These are phyloP conservation scores for Diaporthe ilicicola DNA, from an alignment of 2,329 filamentous ascomycete species.

Conservation along the genomic window DNA sequence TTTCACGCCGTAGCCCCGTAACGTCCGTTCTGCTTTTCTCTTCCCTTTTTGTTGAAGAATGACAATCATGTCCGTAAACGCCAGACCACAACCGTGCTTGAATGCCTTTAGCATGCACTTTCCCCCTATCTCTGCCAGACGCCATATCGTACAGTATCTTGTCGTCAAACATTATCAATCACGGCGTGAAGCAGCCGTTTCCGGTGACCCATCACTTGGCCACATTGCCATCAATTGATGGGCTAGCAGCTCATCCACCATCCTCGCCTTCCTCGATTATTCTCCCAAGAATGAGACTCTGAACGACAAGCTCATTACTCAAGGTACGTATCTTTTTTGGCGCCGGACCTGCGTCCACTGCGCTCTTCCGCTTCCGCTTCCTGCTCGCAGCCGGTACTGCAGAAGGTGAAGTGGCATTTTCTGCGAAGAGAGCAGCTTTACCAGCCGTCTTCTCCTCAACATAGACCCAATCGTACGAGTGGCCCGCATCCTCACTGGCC, in stretches of 20 bases:
- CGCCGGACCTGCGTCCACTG: constrained; percentile 43
- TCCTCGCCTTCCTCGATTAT: constrained; percentile 72
- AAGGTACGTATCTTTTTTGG: constrained; percentile 71
- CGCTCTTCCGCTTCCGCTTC: constrained; percentile 55
- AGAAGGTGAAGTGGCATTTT: background rate
- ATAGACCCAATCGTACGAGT: constrained; percentile 79
- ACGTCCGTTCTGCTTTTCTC: background rate
- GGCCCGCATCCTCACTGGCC: constrained; percentile 55
- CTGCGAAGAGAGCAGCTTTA: constrained; percentile 39
- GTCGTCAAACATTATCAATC: background rate
- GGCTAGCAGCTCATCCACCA: constrained; percentile 28
- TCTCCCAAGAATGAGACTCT: constrained; percentile 88
- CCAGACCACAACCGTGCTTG: background rate
- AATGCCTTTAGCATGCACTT: background rate
- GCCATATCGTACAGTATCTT: background rate
- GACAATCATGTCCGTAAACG: background rate
- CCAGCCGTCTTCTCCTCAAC: constrained; percentile 67
- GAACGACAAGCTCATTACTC: constrained; percentile 86
- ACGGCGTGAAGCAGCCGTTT: background rate
- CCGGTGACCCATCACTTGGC: background rate
- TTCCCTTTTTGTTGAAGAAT: background rate
- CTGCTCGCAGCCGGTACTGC: constrained; percentile 35
- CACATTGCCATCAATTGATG: background rate
- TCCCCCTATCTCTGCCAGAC: background rate
- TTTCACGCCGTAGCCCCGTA: background rate